Base-by-base conservation (phyloP, 225 moss, liverwort and hornwort species). In the Asterella californica region DNA sequence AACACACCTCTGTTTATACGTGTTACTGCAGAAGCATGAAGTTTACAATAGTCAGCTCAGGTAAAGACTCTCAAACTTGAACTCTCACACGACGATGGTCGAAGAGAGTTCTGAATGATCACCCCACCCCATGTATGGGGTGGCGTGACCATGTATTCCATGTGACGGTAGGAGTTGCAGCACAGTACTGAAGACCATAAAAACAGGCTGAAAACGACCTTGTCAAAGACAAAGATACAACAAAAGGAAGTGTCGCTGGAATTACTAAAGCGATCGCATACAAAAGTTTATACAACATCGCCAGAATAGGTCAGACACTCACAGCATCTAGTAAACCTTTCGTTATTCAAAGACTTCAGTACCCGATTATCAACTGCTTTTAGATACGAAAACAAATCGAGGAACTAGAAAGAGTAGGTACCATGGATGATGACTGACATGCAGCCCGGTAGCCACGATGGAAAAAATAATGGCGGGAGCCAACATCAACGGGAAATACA, bases 381-480 rank as follows among this genome's bases (percentile, higher is more conserved):
- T n/a, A 70, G 21, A 22, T 5, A 15, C 2, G 22, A 37, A 6
- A 70, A 32, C 0, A 27, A 30, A 0, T 32, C 5, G 67, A 67
- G 21, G 32, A 67, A 15, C 15, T 15, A 33, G n/a, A 2, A 24
- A 66, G 65, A 29, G 65, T 69, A 37, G 86, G 62, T 78, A 90
- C 88, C 83, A 80, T 11, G 78, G 83, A 60, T 84, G 85, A 15
- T 75, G 65, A 60, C 88, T 82, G 62, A 79, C 57, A 12, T 49
- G 53, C 70, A 55, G 32, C 72, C 74, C 83, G 5, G 88, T 88
- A 30, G 86, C 90, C 38, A 84, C 59, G 34, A 54, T 75, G 6
- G 82, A 79, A 79, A 86, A 86, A 42, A 83, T 76, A 22, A 88
- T 53, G 25, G 88, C 83, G 11, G 90, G 90, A 2, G 76, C 60